A percentile compares a stretch with the other conserved stretches of the same genome.
phyloP scores from a whole-genome alignment of 2,329 filamentous ascomycete species.

The Aspergillus alliaceus region DNA sequence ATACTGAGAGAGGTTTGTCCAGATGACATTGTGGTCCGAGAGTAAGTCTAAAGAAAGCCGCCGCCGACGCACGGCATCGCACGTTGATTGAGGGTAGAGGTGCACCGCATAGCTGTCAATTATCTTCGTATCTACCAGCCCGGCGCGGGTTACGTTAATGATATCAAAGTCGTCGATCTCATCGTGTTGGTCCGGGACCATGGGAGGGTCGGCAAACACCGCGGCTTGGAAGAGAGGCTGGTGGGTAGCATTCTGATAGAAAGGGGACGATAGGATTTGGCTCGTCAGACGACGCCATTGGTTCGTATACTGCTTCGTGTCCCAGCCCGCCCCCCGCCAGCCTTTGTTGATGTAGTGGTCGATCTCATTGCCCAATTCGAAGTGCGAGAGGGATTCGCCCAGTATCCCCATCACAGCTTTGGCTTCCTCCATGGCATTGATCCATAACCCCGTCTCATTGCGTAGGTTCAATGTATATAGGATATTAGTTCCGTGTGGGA shows the following conservation, averaged over 20 bases:
- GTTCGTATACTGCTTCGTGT: neutral
- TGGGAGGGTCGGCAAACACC: conserved; percentile 7
- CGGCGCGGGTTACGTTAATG: conserved; percentile 4
- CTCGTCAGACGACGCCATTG: conserved; percentile 7
- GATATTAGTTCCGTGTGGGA: conserved; percentile 1
- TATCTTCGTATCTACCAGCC: conserved; percentile 1
- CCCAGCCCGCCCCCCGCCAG: conserved; percentile 3
- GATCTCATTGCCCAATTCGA: conserved; percentile 9
- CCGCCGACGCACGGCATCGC: neutral
- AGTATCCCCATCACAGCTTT: conserved; percentile 3
- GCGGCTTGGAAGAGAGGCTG: conserved; percentile 7
- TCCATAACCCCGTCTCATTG: conserved; percentile 3
- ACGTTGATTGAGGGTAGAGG: conserved; percentile 10
- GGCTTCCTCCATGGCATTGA: conserved; percentile 5
- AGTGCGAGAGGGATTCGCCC: neutral
- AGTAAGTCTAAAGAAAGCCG: conserved; percentile 5
- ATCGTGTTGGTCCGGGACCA: conserved; percentile 7
- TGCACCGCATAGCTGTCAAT: conserved; percentile 6
- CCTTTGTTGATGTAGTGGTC: conserved; percentile 11
- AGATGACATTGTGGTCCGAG: conserved; percentile 5
- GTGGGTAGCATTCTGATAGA: conserved; percentile 4
- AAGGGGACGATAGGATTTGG: neutral
- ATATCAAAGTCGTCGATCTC: conserved; percentile 12
- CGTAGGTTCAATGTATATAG: conserved; percentile 6
- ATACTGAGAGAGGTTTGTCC: conserved; percentile 11